phyloP scores from a whole-genome alignment of 805 yeast species.

The Grigorovia humatica region DNA sequence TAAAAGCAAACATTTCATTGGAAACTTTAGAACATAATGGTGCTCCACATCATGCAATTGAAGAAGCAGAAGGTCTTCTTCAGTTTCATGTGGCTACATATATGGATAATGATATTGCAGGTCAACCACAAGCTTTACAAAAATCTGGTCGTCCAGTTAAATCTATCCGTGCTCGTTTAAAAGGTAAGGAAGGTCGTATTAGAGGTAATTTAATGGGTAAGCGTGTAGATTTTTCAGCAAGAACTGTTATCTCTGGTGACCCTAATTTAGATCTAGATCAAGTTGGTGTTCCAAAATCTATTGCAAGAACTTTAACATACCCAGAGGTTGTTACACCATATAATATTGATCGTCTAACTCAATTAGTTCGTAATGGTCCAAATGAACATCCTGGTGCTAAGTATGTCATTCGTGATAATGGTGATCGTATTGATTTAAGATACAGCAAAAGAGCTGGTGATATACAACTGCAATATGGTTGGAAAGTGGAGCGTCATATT shows the following conservation, averaged over 20 bases:
- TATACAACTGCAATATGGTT: constrained; percentile 90
- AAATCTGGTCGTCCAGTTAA: constrained; percentile 93
- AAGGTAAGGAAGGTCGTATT: constrained; percentile 98
- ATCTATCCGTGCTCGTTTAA: constrained; percentile 92
- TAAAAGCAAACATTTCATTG: constrained; percentile 99
- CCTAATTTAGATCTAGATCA: constrained; percentile 91
- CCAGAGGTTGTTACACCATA: constrained; percentile 92
- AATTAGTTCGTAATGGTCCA: constrained; percentile 74
- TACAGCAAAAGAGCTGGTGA: constrained; percentile 75
- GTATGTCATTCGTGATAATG: constrained; percentile 81
- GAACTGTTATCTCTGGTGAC: constrained; percentile 98
- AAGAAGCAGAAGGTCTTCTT: constrained; percentile 96
- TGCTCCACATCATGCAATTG: constrained; percentile 95
- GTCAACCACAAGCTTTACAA: constrained; percentile 58
- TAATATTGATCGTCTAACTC: constrained; percentile 67
- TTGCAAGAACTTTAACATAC: constrained; percentile 91
- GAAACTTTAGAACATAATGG: constrained; percentile 97
- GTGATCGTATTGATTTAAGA: constrained; percentile 73
- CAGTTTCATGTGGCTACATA: constrained; percentile 96
- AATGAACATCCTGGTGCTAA: constrained; percentile 93
- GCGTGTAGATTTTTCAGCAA: constrained; percentile 95
- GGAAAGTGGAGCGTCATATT: constrained; percentile 96
- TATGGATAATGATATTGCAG: constrained; percentile 83
- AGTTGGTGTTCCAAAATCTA: constrained; percentile 96
- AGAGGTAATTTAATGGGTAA: constrained; percentile 97